phyloP scores from a whole-genome alignment of 352 stramenopile species.

The Phytophthora multivora region DNA sequence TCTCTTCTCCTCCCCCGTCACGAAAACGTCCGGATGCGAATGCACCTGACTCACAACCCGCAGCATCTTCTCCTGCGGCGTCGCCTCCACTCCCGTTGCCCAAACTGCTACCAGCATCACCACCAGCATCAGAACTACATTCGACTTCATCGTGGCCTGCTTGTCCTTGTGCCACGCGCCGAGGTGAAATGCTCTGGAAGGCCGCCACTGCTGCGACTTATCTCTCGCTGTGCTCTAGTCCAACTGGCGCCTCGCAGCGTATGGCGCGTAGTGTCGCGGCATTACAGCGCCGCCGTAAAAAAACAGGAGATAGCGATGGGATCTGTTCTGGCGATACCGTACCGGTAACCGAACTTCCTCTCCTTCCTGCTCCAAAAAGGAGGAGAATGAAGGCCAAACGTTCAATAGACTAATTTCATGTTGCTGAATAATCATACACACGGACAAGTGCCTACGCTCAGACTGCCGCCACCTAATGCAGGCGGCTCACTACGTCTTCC shows the following conservation, averaged over 20 bases:
- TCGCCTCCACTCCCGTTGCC: neutral
- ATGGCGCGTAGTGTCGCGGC: conserved; percentile 25
- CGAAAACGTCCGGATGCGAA: conserved; percentile 32
- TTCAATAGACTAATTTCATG: conserved; percentile 36
- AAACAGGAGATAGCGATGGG: conserved; percentile 23
- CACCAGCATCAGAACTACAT: conserved; percentile 5
- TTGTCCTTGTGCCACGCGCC: conserved; percentile 9
- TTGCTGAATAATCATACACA: conserved; percentile 40
- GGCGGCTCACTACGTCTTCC: conserved; percentile 11
- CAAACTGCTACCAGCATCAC: conserved; percentile 7
- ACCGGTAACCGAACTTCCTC: conserved; percentile 1
- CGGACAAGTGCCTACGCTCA: conserved; percentile 21
- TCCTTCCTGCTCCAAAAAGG: conserved; percentile 4
- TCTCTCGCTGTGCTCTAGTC: neutral
- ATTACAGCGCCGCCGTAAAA: conserved; percentile 7
- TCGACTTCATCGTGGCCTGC: conserved; percentile 22
- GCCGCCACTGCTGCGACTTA: neutral
- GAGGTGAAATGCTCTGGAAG: conserved; percentile 12
- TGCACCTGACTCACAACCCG: conserved; percentile 38
- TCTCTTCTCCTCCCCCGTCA: conserved; percentile 29
- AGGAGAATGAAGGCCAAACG: conserved; percentile 2
- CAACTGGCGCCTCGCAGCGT: conserved; percentile 25
- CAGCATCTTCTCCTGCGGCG: conserved; percentile 19
- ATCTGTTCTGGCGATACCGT: conserved; percentile 25
- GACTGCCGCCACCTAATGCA: conserved; percentile 24